Evolutionary conservation across 176 grass and related monocot species (phyloP), one percentile per base, ranked within the genome.

Genomic region (Canna indica): DNA sequence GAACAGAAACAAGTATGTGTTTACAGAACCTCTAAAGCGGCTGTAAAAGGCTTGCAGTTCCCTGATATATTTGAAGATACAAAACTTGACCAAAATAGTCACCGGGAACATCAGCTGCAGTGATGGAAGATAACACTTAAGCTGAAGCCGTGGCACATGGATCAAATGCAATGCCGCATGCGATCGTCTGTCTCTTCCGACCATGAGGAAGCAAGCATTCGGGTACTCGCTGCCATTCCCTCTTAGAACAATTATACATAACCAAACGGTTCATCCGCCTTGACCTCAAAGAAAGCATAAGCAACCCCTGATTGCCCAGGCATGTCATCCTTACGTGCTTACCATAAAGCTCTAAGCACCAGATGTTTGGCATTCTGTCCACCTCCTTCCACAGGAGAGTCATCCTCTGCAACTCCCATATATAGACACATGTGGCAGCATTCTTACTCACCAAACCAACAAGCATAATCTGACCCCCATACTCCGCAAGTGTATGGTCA

Each of bases 341-440:
- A 86, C 95, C 95, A 1, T 94, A 99, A 63, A 99, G 90, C 77
- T 99, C 90, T 81, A 99, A 87, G 89, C 95, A 99, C 82, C 86
- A 87, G 84, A 93, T 79, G 81, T 87, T 99, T 99, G 95, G 95
- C 95, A 99, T 99, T 92, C 95, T 99, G 95, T 99, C 95, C 95
- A 99, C 95, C 95, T 99, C 95, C 85, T 90, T 99, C 95, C 95
- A 99, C 72, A 99, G 84, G 82, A 99, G 86, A 71, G 95, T 99
- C 95, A 99, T 99, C 76, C 81, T 93, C 84, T 99, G 90, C 75
- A 99, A 80, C 85, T 99, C 95, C 95, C 95, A 99, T 79, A 99
- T 78, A 78, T 87, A 91, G 75, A 99, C 78, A 24, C 95, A 99
- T 67, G 90, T 84, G 2, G 90, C 95, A 68, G 86, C 90, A 80